These are phyloP conservation scores for Amanita molliuscula DNA, from an alignment of 768 basidiomycete species.

Conservation along the genomic window DNA sequence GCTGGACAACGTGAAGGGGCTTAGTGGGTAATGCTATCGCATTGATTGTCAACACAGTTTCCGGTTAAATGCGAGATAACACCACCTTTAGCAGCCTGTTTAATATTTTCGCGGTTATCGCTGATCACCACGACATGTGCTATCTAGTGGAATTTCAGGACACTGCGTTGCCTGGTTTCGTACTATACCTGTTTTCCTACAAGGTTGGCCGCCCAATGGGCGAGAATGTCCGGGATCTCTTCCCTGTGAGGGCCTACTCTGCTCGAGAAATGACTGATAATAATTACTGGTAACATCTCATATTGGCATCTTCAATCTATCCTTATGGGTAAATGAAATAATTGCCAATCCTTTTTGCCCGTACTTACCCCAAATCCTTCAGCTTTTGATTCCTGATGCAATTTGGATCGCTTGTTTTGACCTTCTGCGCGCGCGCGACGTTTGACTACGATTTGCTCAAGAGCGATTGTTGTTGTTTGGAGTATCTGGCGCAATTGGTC, in stretches of 20 bases:
- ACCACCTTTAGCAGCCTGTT: constrained; percentile 71
- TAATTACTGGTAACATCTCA: constrained; percentile 72
- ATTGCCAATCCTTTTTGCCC: constrained; percentile 11
- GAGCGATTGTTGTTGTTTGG: constrained; percentile 61
- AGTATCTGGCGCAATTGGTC: constrained; percentile 84
- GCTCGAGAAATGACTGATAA: constrained; percentile 70
- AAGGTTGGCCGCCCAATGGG: constrained; percentile 78
- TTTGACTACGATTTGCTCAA: constrained; percentile 51
- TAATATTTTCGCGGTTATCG: constrained; percentile 83
- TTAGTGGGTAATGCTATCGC: constrained; percentile 69
- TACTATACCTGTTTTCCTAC: constrained; percentile 64
- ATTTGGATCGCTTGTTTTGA: constrained; percentile 23
- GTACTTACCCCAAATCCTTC: background rate
- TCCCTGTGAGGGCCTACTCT: constrained; percentile 49
- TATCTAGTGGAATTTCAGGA: constrained; percentile 31
- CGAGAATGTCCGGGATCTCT: constrained; percentile 63
- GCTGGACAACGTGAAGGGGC: constrained; percentile 65
- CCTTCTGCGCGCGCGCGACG: constrained; percentile 34
- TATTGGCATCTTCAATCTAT: constrained; percentile 30
- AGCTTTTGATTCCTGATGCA: background rate
- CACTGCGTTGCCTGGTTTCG: background rate
- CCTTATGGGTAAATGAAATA: constrained; percentile 19
- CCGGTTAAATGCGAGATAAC: background rate
- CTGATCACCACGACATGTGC: constrained; percentile 90
- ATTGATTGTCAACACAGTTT: background rate